Evolutionary conservation across 768 basidiomycete species (phyloP).

Genomic region (Lactarius deliciosus): DNA sequence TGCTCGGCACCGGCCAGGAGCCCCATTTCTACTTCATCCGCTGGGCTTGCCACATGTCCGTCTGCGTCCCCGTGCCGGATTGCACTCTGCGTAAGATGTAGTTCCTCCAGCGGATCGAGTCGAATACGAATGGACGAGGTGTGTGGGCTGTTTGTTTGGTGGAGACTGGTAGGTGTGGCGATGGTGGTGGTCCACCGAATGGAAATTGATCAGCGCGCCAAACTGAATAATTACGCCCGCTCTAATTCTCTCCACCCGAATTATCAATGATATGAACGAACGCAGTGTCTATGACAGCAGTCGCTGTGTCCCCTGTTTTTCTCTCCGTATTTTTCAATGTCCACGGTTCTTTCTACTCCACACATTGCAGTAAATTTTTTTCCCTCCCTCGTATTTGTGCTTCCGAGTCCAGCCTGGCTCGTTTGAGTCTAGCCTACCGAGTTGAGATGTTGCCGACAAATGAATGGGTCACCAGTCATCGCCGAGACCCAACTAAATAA

Average conservation of each 20-base stretch:
- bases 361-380: neutral
- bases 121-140: neutral
- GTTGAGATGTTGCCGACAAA: neutral
- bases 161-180: neutral
- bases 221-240: neutral
- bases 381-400: neutral
- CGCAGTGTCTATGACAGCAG: neutral
- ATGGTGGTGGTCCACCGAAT: neutral
- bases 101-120: slow-evolving; percentile 23
- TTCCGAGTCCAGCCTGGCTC: neutral
- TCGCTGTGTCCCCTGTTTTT: neutral
- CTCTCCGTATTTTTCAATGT: neutral
- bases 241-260: neutral
- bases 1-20: slow-evolving; percentile 29
- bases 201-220: neutral
- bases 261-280: neutral
- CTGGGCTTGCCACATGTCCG: slow-evolving; percentile 8
- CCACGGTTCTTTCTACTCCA: neutral
- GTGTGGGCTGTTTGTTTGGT: neutral
- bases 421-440: too few species aligned
- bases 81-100: slow-evolving; percentile 17
- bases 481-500: too few species aligned
- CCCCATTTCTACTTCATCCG: slow-evolving; percentile 32
- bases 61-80: slow-evolving; percentile 1
- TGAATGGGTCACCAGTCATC: neutral